Conservation (phyloP, 495 filamentous ascomycete species). For the Penicillium canariense region DNA sequence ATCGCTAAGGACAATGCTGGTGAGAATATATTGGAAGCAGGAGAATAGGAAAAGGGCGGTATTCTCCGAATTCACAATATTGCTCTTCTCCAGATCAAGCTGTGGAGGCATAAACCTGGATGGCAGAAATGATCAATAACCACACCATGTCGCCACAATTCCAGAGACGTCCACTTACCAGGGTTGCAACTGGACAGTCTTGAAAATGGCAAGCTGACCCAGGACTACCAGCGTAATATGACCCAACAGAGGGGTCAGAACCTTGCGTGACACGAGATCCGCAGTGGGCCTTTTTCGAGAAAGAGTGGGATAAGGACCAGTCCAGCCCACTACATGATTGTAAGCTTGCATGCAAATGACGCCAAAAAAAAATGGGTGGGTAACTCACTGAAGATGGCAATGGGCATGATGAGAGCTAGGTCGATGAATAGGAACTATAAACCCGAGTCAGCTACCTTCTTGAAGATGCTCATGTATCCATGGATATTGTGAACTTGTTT, state of each 20-base stretch:
- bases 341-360: background rate
- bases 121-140: background rate
- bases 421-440: slow-evolving; percentile 88
- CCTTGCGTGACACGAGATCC: slow-evolving; percentile 89
- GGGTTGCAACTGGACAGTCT: slow-evolving; percentile 67
- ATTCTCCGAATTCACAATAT: slow-evolving; percentile 88
- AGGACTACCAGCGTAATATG: slow-evolving; percentile 80
- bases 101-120: slow-evolving; percentile 75
- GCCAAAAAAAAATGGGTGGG: background rate
- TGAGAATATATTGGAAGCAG: slow-evolving; percentile 91
- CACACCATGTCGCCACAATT: background rate
- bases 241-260: slow-evolving; percentile 83
- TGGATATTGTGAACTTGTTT: background rate
- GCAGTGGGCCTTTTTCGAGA: slow-evolving; percentile 85
- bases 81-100: slow-evolving; percentile 70
- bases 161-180: slow-evolving; percentile 56
- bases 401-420: slow-evolving; percentile 85
- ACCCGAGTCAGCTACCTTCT: slow-evolving; percentile 16
- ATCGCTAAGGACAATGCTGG: slow-evolving; percentile 83
- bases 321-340: slow-evolving; percentile 77
- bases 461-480: background rate
- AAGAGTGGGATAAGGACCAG: slow-evolving; percentile 74
- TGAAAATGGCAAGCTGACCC: slow-evolving; percentile 72
- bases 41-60: slow-evolving; percentile 84
- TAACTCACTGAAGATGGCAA: slow-evolving; percentile 86